Evolutionary conservation across 176 grass and related monocot species (phyloP).

Genomic region (Aegilops sharonensis): DNA sequence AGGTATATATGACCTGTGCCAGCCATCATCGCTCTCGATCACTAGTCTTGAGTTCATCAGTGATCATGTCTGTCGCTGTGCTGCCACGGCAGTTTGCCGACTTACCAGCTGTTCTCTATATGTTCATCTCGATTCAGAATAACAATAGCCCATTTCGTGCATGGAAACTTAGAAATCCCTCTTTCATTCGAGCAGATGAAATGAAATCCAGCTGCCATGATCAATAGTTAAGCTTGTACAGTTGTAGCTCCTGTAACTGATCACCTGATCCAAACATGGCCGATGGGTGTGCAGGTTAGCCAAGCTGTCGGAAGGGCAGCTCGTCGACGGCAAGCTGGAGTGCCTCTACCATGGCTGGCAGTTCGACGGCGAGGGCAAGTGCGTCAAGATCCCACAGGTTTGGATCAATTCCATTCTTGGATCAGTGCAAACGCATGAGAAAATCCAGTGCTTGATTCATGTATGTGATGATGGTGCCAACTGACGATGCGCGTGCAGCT

Average conservation of each 20-base stretch:
- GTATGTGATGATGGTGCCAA: no score
- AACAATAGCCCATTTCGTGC: neutral
- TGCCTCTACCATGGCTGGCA: conserved; percentile 98
- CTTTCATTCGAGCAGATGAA: neutral
- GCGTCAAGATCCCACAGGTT: conserved; percentile 80
- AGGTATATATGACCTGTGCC: conserved; percentile 47
- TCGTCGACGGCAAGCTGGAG: conserved; percentile 82
- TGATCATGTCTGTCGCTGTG: neutral
- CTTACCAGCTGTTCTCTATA: no score
- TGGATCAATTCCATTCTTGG: neutral
- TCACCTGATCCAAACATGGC: no score
- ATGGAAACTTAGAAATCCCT: neutral
- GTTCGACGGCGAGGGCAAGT: conserved; percentile 90
- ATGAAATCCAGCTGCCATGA: no score
- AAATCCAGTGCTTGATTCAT: neutral
- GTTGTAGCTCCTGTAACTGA: no score
- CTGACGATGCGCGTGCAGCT: conserved; percentile 26
- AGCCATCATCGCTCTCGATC: no score
- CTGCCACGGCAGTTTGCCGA: neutral
- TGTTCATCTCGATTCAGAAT: neutral
- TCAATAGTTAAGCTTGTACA: no score
- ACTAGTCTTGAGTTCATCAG: no score
- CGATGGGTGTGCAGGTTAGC: conserved; percentile 48
- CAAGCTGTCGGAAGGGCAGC: conserved; percentile 83
- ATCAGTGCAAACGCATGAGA: neutral